Base-by-base conservation (phyloP, 257 asterid genomes). In the Petrea volubilis region DNA sequence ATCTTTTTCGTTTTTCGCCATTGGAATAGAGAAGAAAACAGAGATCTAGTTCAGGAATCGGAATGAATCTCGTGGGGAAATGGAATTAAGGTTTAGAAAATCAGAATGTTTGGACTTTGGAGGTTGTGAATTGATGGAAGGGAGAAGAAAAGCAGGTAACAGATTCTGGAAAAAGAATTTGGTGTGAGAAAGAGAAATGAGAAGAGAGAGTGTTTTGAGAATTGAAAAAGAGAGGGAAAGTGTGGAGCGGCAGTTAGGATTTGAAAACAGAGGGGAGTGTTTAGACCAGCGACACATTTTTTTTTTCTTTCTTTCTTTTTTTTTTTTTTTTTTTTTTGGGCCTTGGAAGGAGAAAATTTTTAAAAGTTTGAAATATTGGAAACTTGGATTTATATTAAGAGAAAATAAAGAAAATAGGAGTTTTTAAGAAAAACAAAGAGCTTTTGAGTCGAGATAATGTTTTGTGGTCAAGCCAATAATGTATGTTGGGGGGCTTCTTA, bases 1-100 rank as follows among this genome's bases (percentile, higher is more conserved):
- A 25, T 40, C 0, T 3, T 73, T 9, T 47, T 34, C 0, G 50
- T 49, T 3, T 41, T 73, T 79, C 85, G 80, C 79, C 84, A 80
- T 75, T n/a, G 67, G 14, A 50, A 18, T 0, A 2, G 20, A 21
- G 14, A 21, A 51, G 23, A 21, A 18, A 51, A 0, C 6, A 21
- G 13, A 5, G 36, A 49, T 49, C 8, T 2, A 17, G 24, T 49
- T 18, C 55, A 18, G 12, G 60, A 55, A 23, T 55, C 1, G 60
- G 13, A 25, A 55, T 13, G 18, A 10, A 50, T 50, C 2, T 44
- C 21, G 28, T 28, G 21, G 27, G 14, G 59, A 51, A 21, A 4
- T 17, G 28, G 23, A 51, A 21, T 51, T 21, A 51, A 0, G 59
- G 59, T 1, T 55, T 55, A 9, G 15, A 55, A 53, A 25, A 53